Conservation (phyloP, 2,329 filamentous ascomycete species). For the Diplodia sapinea region DNA sequence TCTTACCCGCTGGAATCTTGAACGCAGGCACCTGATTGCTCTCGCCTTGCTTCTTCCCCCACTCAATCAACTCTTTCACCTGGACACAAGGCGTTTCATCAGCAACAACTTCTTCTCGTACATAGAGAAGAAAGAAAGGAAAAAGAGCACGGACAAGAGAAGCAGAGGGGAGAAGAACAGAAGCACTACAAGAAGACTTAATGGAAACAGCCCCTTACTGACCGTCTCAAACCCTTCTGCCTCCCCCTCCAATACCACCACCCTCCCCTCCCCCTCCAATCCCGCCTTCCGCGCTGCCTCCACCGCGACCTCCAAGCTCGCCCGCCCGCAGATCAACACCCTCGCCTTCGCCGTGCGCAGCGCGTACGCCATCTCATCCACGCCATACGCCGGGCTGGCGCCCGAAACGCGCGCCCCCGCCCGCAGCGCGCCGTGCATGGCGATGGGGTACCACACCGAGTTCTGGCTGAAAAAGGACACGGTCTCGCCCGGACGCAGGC, state of each 20-base stretch:
- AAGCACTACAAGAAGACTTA: too few relatives aligned
- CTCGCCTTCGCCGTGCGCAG: constrained; percentile 63
- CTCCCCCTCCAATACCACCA: constrained; percentile 64
- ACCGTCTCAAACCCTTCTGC: constrained; percentile 56
- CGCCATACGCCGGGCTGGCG: constrained; percentile 68
- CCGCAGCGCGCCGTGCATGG: constrained; percentile 63
- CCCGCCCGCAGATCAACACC: constrained; percentile 63
- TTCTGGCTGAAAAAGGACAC: constrained; percentile 68
- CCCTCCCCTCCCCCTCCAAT: constrained; percentile 54
- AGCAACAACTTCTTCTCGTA: background rate
- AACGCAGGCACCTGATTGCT: constrained; percentile 55
- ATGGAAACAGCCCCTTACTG: background rate
- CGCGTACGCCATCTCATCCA: constrained; percentile 71
- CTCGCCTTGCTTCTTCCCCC: constrained; percentile 51
- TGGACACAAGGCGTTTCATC: background rate
- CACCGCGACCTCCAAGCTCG: constrained; percentile 61
- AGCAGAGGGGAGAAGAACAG: too few relatives aligned
- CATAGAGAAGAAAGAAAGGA: too few relatives aligned
- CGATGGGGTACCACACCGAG: constrained; percentile 70
- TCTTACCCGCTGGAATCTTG: constrained; percentile 58
- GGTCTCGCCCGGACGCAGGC: constrained; percentile 60
- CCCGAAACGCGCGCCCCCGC: constrained; percentile 64
- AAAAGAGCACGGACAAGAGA: too few relatives aligned
- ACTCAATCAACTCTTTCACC: constrained; percentile 53
- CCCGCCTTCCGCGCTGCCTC: constrained; percentile 62